Evolutionary conservation across 2,329 filamentous ascomycete species (phyloP).

Genomic region (Graphilbum ipis-grandicollis): DNA sequence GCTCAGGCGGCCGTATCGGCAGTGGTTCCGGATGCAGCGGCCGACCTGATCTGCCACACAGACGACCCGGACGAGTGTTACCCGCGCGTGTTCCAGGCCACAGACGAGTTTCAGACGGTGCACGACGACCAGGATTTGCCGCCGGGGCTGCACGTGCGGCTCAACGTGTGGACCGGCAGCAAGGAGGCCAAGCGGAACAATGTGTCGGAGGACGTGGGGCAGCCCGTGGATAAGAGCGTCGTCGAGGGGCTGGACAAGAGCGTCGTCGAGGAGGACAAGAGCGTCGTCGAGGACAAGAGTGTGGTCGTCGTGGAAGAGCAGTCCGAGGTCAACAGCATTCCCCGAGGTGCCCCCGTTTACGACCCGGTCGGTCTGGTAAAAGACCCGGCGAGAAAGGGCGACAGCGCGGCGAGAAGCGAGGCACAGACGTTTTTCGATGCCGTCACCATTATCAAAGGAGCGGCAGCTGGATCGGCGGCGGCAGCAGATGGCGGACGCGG

Average conservation of each 20-base stretch:
- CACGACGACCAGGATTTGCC: conserved; percentile 49
- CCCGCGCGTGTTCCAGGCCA: conserved; percentile 44
- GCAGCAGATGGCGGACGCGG: conserved; percentile 5
- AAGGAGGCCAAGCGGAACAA: conserved; percentile 52
- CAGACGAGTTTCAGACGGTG: conserved; percentile 45
- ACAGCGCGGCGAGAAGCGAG: conserved; percentile 8
- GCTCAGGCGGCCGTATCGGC: not conserved
- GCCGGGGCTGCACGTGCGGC: conserved; percentile 44
- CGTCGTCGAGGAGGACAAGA: conserved; percentile 7
- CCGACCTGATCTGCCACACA: conserved; percentile 47
- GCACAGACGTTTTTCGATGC: conserved; percentile 26
- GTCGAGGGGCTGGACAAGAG: too few relatives aligned
- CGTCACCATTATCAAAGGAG: conserved; percentile 31
- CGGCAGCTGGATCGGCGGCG: conserved; percentile 1
- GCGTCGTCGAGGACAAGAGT: conserved; percentile 32
- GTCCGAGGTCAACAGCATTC: conserved; percentile 8
- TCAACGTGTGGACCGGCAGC: conserved; percentile 45
- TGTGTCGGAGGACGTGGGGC: conserved; percentile 29
- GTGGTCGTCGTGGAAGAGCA: conserved; percentile 36
- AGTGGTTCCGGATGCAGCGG: not conserved
- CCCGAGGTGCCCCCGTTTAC: conserved; percentile 35
- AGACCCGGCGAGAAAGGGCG: conserved; percentile 20
- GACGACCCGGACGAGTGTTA: conserved; percentile 45
- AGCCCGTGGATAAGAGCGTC: conserved; percentile 24
- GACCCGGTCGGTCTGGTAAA: conserved; percentile 40